Base-by-base conservation (phyloP, 2,329 filamentous ascomycete genomes). In the Xylariaceae sp. region DNA sequence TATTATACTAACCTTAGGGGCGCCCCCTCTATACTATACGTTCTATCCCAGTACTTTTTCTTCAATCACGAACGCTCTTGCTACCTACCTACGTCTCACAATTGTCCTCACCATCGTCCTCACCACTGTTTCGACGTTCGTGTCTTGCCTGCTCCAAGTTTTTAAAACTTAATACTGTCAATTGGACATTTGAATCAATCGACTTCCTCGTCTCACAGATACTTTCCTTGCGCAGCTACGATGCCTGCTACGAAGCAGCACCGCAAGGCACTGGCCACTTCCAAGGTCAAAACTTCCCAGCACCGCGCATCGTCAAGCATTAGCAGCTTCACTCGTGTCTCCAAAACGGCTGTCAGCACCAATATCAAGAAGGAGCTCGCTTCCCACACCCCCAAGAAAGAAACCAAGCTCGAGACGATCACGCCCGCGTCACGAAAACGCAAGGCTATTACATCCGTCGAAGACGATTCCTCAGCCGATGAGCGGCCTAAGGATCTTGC, bases 311-410 rank as follows among this genome's bases (percentile, higher is more conserved):
- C 72, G 50, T 63, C 70, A 7, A 65, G 32, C 58, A 80, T 81
- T 49, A 71, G 65, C 68, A 72, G 60, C 63, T 81, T 80, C 62
- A 63, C 74, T 39, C 78, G 77, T 47, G 67, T 81, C 41, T 80
- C 78, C 27, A 82, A 82, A 67, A 55, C 63, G 23, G 57, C 67
- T 41, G 65, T 68, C 42, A 56, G 61, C 26, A 59, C 64, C n/a
- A 60, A 70, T 7, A 36, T 64, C 27, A 76, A 77, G 60, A 74
- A 75, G 57, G 63, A 65, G 21, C 61, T 61, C 18, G 54, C 61
- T 42, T 37, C 59, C 35, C 32, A 52, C 15, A 63, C 65, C 26
- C 57, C 64, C 36, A 65, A 72, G 58, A 80, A 81, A 59, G 75
- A 78, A 61, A 67, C 71, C 57, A 79, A 75, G 63, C 69, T 74